These are phyloP conservation scores for Adiantum capillusveneris DNA, from an alignment of 75 land plant genomes.

Conservation along the genomic window DNA sequence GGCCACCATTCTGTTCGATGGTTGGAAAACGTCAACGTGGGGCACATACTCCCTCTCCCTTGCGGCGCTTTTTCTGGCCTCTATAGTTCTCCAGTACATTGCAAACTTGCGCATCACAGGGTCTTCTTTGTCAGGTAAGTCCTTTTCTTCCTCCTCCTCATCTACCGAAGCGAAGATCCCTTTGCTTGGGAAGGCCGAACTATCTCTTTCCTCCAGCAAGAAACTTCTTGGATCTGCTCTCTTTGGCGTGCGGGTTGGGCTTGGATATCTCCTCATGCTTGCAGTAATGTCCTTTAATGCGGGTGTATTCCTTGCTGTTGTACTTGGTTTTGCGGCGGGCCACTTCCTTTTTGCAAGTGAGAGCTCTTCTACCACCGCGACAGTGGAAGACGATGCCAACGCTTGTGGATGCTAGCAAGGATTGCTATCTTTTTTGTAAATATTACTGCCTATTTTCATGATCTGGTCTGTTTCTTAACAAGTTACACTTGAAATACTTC, in stretches of 20 bases:
- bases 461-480: no score
- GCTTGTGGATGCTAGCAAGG: no score
- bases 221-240: conserved; percentile 30
- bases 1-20: conserved; percentile 73
- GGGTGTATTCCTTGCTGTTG: conserved; percentile 62
- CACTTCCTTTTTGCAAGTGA: conserved; percentile 45
- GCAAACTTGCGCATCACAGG: conserved; percentile 31
- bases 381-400: no score
- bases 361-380: no score
- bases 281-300: conserved; percentile 83
- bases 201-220: conserved; percentile 1
- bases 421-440: no score
- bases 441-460: no score
- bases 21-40: conserved; percentile 70
- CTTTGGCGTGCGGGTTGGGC: conserved; percentile 38
- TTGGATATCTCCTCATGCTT: conserved; percentile 78
- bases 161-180: not conserved
- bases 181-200: no score
- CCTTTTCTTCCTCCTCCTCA: not conserved
- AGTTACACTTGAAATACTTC: no score
- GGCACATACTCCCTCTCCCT: conserved; percentile 47
- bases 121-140: no score
- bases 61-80: conserved; percentile 45
- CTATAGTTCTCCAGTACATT: conserved; percentile 67
- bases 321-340: conserved; percentile 51